Evolutionary conservation across 371 early-diverging fungal species (phyloP), one percentile per base, ranked within the genome.

Genomic region (Saksenaea vasiformis): DNA sequence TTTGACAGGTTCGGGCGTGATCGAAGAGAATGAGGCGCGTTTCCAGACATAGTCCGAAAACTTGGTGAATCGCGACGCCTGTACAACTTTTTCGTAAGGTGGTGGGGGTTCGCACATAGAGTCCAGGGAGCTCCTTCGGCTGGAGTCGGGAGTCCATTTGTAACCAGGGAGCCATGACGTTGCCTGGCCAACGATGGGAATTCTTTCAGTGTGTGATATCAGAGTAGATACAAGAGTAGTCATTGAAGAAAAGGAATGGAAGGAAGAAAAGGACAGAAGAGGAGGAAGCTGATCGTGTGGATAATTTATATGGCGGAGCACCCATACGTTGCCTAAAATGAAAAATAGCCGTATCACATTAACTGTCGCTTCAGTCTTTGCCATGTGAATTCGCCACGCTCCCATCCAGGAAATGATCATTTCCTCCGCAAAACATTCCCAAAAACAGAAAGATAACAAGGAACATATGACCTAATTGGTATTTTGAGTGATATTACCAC

Each of bases 1-100:
- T 44, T 28, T 57, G 44, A 26, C 57, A 17, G 53, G 17, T 43
- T 39, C 14, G 9, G 22, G 2, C 19, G 24, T 13, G 59, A 26
- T 41, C 56, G 24, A 24, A 44, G 55, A 60, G 17, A 65, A 69
- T 27, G 69, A 65, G 0, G 66, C 56, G 36, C 60, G 62, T 35
- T 63, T 65, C 74, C 67, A 69, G 27, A 73, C 69, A 60, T 68
- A 76, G 14, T 70, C 71, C n/a, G 76, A 70, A 38, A 55, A 67
- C 51, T 68, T 60, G 1, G 71, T 54, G 1, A 67, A 38, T 27
- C 47, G 47, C 17, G 79, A 72, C 26, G 62, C 44, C 13, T 65
- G 41, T 13, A 56, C 67, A 4, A 68, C 76, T 58, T 79, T 79
- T 67, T 79, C 79, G 53, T 79, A 79, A 27, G 78, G 71, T 17